Conservation (phyloP, 108 stramenopile species). For the Nitzschia putrida region DNA sequence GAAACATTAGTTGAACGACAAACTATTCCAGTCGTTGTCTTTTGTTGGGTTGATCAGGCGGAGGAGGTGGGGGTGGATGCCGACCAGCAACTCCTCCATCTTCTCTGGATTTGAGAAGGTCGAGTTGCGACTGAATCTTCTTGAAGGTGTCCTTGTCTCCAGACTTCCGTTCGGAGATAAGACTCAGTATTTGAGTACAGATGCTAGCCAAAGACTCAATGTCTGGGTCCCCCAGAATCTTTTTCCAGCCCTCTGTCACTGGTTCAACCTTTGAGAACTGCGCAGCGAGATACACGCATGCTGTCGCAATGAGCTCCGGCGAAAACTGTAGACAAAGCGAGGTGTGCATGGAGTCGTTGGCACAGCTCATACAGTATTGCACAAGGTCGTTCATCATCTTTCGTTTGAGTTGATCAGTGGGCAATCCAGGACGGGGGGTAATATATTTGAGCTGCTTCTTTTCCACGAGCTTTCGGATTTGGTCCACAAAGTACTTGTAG, state of each 20-base stretch:
- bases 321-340: slow-evolving; percentile 76
- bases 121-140: slow-evolving; percentile 43
- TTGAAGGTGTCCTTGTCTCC: slow-evolving; percentile 43
- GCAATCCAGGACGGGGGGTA: slow-evolving; percentile 10
- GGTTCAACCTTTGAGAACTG: slow-evolving; percentile 59
- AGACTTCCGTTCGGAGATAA: slow-evolving; percentile 54
- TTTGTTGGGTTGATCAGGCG: slow-evolving; percentile 17
- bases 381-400: slow-evolving; percentile 72
- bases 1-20: neutral
- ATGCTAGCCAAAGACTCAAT: slow-evolving; percentile 45
- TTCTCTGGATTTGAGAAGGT: slow-evolving; percentile 24
- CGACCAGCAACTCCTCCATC: neutral
- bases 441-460: slow-evolving; percentile 60
- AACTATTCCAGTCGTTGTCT: slow-evolving; percentile 16
- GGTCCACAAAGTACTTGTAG: slow-evolving; percentile 78
- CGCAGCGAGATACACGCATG: slow-evolving; percentile 71
- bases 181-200: slow-evolving; percentile 55
- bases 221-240: slow-evolving; percentile 46
- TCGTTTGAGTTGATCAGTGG: slow-evolving; percentile 22
- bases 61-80: neutral
- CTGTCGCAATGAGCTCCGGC: slow-evolving; percentile 63
- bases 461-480: slow-evolving; percentile 55
- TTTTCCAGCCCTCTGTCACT: slow-evolving; percentile 49
- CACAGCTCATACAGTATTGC: slow-evolving; percentile 84
- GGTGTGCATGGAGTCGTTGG: slow-evolving; percentile 85